These are phyloP conservation scores for Solioccasus polychromus DNA, from an alignment of 768 basidiomycete species.

Conservation along the genomic window DNA sequence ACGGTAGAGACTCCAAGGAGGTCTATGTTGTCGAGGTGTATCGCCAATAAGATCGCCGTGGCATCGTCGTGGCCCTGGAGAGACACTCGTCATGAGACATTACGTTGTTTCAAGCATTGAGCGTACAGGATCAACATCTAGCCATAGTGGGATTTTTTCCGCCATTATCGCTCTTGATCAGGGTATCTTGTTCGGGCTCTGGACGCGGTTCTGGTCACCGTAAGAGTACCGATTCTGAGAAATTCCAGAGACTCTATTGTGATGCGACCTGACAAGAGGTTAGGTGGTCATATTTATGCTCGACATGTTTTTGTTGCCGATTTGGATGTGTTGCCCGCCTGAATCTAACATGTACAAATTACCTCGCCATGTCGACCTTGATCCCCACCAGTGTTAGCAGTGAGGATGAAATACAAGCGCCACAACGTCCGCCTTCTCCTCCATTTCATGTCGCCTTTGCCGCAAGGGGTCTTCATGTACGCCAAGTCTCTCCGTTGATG, in stretches of 20 bases:
- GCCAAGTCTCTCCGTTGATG: constrained; percentile 9
- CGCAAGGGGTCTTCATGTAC: constrained; percentile 71
- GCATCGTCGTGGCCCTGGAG: constrained; percentile 87
- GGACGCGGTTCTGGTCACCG: too few relatives aligned
- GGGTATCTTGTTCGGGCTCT: too few relatives aligned
- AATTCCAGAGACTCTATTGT: too few relatives aligned
- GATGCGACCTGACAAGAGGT: too few relatives aligned
- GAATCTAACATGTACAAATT: constrained; percentile 27
- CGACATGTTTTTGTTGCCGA: too few relatives aligned
- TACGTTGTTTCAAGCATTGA: neutral
- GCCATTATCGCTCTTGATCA: constrained; percentile 6
- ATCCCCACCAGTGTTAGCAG: constrained; percentile 27
- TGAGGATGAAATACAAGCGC: constrained; percentile 57
- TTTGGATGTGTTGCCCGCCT: too few relatives aligned
- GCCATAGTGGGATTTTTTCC: constrained; percentile 42
- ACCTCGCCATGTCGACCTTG: constrained; percentile 23
- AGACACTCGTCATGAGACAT: neutral
- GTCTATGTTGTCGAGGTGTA: constrained; percentile 60
- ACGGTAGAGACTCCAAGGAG: constrained; percentile 87
- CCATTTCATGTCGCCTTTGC: constrained; percentile 70
- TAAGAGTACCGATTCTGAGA: too few relatives aligned
- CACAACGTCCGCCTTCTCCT: constrained; percentile 65
- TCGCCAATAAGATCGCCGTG: constrained; percentile 73
- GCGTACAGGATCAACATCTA: constrained; percentile 66
- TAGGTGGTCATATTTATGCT: too few relatives aligned